Base-by-base conservation (phyloP, 495 filamentous ascomycete genomes). In the Melanomma pulvis-pyrius region DNA sequence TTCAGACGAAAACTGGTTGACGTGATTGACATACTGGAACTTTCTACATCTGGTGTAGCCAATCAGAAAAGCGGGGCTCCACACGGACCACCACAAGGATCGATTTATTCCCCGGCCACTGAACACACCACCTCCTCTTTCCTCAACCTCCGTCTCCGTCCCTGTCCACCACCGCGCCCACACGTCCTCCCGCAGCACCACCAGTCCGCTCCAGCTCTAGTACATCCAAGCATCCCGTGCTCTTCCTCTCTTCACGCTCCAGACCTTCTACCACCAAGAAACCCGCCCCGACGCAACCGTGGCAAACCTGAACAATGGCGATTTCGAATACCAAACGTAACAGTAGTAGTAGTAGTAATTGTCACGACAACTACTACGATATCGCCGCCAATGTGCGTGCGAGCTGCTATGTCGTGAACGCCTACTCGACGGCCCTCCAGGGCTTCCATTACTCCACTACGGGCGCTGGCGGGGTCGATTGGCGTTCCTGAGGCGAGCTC, bases 401-500 rank as follows among this genome's bases (percentile, higher is more conserved):
- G 77, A 92, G 88, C 77, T 93, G 90, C 83, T 97, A 96, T 81
- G 81, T 79, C 65, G 86, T 88, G 70, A 78, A 82, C 65, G 74
- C 80, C 57, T 76, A 68, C 61, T 81, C 82, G 65, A 77, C 79
- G 60, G 77, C 83, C 62, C 84, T 94, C 69, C 84, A 88, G 73
- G 90, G 90, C 65, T 92, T 94, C 81, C 92, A 96, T 81, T 97
- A 96, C 86, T 93, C 88, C 86, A 90, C 92, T 89, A 92, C 91
- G 78, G 82, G 84, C 80, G 87, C 88, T 76, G 83, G 86, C 79
- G 90, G 92, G 88, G 90, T 86, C 79, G 89, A 92, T 90, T 96
- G 91, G 91, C 89, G 90, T 90, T 88, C 91, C 92, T 94, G 91
- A 97, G 92, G 92, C 92, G 82, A 86, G 86, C 83, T 91, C 89